phyloP scores from a whole-genome alignment of 139 green algal species.

The Coelastrella sp. region DNA sequence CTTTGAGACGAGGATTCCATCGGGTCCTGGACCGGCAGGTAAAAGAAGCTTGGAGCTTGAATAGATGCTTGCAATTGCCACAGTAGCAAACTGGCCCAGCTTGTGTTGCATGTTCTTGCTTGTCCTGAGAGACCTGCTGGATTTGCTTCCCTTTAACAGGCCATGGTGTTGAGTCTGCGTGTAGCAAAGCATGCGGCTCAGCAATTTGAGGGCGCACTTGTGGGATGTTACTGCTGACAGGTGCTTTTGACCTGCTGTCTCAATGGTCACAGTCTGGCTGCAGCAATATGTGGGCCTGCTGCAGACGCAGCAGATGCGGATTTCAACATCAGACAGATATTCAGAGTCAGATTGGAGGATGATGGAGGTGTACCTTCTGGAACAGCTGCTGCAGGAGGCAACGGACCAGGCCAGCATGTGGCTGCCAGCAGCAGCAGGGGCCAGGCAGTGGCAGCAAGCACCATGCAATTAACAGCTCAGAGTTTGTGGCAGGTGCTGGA shows the following conservation, averaged over 20 bases:
- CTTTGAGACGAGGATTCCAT: constrained; percentile 54
- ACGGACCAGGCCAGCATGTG: neutral
- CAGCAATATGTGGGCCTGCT: constrained; percentile 1
- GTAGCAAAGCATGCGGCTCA: too few species aligned
- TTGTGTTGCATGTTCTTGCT: neutral
- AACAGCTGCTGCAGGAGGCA: neutral
- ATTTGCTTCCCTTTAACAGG: neutral
- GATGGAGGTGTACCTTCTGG: neutral
- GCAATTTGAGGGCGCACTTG: too few species aligned
- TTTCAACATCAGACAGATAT: neutral
- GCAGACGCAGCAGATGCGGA: constrained; percentile 1
- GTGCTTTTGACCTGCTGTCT: constrained; percentile 19
- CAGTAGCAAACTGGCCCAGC: neutral
- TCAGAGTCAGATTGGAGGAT: constrained; percentile 11
- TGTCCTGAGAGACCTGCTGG: neutral
- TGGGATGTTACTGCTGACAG: neutral
- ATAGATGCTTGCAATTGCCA: neutral
- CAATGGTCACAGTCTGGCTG: neutral
- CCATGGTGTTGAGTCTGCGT: too few species aligned
- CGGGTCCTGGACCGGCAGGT: neutral
- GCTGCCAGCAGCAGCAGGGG: neutral
- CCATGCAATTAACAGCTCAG: constrained; percentile 38
- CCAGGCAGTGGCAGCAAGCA: neutral
- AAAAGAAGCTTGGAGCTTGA: neutral
- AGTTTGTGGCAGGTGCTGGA: constrained; percentile 62